Percentiles rank a stretch among this genome's conserved stretches.
Evolutionary conservation across 2,329 filamentous ascomycete genomes (phyloP).

Genomic region (Graphilbum sp.): DNA sequence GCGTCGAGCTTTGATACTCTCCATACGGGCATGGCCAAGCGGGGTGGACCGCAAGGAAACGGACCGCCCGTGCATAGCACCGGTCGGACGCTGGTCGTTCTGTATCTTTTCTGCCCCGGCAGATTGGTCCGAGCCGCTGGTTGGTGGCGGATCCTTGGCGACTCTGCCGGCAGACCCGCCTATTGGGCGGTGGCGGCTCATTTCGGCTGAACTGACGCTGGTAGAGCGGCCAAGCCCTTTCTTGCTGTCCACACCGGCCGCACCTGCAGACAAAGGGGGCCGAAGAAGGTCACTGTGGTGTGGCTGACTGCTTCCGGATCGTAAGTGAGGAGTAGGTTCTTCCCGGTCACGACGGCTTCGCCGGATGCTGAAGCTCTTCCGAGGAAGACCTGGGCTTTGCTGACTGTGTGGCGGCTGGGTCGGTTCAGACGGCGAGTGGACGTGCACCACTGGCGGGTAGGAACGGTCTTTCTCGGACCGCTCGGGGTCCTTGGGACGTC

Average conservation of each 20-base stretch:
- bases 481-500: slow-evolving; percentile 47
- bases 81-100: slow-evolving; percentile 32
- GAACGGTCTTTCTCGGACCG: slow-evolving; percentile 47
- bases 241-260: slow-evolving; percentile 36
- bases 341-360: slow-evolving; percentile 37
- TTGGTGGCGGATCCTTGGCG: slow-evolving; percentile 50
- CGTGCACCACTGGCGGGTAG: slow-evolving; percentile 56
- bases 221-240: slow-evolving; percentile 71
- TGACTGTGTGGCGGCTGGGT: neutral
- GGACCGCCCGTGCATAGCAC: slow-evolving; percentile 31
- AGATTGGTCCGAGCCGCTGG: slow-evolving; percentile 67
- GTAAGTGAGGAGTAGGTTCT: slow-evolving; percentile 28
- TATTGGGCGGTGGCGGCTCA: slow-evolving; percentile 43
- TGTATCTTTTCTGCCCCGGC: slow-evolving; percentile 20
- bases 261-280: slow-evolving; percentile 49
- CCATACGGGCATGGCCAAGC: slow-evolving; percentile 71
- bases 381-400: slow-evolving; percentile 37
- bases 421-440: slow-evolving; percentile 57
- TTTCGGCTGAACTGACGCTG: slow-evolving; percentile 79
- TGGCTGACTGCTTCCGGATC: slow-evolving; percentile 45
- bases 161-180: slow-evolving; percentile 20
- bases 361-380: slow-evolving; percentile 80
- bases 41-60: slow-evolving; percentile 67
- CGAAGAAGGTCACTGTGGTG: slow-evolving; percentile 67
- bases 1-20: slow-evolving; percentile 81